phyloP scores from a whole-genome alignment of 192 early-diverging fungal genomes.

The Paraglomus occultum region DNA sequence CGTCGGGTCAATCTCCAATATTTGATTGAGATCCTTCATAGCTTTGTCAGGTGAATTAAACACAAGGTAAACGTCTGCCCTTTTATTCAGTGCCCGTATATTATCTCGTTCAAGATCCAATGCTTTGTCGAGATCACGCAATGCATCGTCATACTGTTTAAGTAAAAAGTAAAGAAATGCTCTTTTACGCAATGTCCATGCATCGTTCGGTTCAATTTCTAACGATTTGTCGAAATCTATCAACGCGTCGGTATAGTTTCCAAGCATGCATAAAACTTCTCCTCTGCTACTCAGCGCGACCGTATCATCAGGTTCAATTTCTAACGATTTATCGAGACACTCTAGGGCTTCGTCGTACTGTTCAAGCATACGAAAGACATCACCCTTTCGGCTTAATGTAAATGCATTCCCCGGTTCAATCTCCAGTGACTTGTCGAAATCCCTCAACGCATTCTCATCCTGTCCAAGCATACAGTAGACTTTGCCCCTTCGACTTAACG shows the following conservation, averaged over 20 bases:
- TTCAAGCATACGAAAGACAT: neutral
- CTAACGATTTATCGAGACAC: neutral
- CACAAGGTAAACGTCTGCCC: slow-evolving; percentile 12
- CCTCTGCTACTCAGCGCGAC: neutral
- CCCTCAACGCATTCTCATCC: neutral
- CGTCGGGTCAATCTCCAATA: neutral
- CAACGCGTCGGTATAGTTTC: neutral
- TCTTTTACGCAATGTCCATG: too few species aligned
- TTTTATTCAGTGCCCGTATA: neutral
- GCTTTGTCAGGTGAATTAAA: neutral
- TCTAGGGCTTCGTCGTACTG: neutral
- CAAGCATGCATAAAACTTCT: neutral
- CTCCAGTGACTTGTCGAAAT: neutral
- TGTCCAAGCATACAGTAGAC: slow-evolving; percentile 5
- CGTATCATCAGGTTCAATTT: slow-evolving; percentile 8
- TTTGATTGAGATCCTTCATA: neutral
- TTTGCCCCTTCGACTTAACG: neutral
- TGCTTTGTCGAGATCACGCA: too few species aligned
- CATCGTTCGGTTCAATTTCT: neutral
- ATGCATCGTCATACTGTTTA: too few species aligned
- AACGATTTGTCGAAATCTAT: neutral
- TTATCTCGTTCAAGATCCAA: neutral
- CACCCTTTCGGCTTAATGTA: neutral
- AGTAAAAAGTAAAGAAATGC: too few species aligned
- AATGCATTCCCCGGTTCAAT: neutral